A percentile compares a stretch with the other conserved stretches of the same genome.
Evolutionary conservation across 2,329 filamentous ascomycete genomes (phyloP).

Genomic region (Beauveria sp.): DNA sequence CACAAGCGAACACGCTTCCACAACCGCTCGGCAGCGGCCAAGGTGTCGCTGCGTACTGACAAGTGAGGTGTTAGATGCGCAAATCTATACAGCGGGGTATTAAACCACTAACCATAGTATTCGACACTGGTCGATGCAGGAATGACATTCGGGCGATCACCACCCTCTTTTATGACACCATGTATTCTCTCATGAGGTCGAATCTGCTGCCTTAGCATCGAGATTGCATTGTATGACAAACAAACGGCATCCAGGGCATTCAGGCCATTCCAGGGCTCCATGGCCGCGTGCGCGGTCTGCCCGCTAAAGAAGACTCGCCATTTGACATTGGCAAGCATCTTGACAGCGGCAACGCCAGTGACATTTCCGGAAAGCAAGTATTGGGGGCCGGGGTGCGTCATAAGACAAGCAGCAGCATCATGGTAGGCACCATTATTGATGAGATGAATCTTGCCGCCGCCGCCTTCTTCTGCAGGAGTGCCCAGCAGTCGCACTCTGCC

Average conservation of each 20-base stretch:
- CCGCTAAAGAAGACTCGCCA: slow-evolving; percentile 31
- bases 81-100: slow-evolving; percentile 10
- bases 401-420: slow-evolving; percentile 18
- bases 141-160: slow-evolving; percentile 34
- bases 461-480: slow-evolving; percentile 34
- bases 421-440: slow-evolving; percentile 22
- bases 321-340: slow-evolving; percentile 23
- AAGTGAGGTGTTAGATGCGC: not conserved
- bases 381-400: slow-evolving; percentile 16
- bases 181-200: slow-evolving; percentile 41
- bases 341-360: slow-evolving; percentile 19
- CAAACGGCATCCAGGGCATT: slow-evolving; percentile 45
- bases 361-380: slow-evolving; percentile 12
- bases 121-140: slow-evolving; percentile 32
- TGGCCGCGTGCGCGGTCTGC: slow-evolving; percentile 37
- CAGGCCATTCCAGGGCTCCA: slow-evolving; percentile 41
- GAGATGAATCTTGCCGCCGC: slow-evolving; percentile 35
- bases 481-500: slow-evolving; percentile 32
- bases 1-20: slow-evolving; percentile 23
- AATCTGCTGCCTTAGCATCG: slow-evolving; percentile 42
- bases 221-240: slow-evolving; percentile 31
- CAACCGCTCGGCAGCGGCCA: slow-evolving; percentile 20
- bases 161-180: slow-evolving; percentile 35
- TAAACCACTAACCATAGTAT: slow-evolving; percentile 22
- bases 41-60: slow-evolving; percentile 23